A percentile compares a stretch with the other conserved stretches of the same genome.
Conservation (phyloP, 371 early-diverging fungal genomes). For the Lichtheimia ramosa region DNA sequence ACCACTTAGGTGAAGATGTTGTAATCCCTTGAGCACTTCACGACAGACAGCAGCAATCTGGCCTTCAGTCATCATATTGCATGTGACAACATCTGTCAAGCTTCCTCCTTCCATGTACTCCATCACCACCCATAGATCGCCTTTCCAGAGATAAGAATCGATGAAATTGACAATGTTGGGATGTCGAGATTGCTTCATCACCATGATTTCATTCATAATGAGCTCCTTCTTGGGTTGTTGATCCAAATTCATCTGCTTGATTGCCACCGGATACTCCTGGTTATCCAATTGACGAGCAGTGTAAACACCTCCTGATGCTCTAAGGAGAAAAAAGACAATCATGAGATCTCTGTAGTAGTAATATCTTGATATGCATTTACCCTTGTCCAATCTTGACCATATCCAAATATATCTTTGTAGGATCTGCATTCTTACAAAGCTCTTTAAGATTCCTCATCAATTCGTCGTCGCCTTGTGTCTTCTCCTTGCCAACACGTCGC, state of each 20-base stretch:
- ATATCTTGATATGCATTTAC: neutral
- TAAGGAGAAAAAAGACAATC: slow-evolving; percentile 3
- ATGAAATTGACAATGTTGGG: slow-evolving; percentile 89
- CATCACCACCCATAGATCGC: slow-evolving; percentile 85
- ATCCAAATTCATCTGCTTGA: slow-evolving; percentile 89
- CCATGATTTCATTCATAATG: slow-evolving; percentile 88
- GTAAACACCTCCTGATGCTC: slow-evolving; percentile 64
- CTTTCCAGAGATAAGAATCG: slow-evolving; percentile 75
- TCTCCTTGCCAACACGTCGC: slow-evolving; percentile 18
- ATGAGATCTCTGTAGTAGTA: slow-evolving; percentile 20
- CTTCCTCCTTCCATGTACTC: slow-evolving; percentile 94
- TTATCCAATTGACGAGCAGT: slow-evolving; percentile 72
- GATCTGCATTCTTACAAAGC: slow-evolving; percentile 91
- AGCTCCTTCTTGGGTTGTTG: slow-evolving; percentile 88
- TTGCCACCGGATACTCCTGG: slow-evolving; percentile 64
- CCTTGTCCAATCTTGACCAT: slow-evolving; percentile 27
- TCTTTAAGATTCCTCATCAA: slow-evolving; percentile 83
- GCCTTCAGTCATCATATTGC: slow-evolving; percentile 83
- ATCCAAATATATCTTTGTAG: slow-evolving; percentile 31
- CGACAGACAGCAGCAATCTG: slow-evolving; percentile 85
- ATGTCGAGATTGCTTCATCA: slow-evolving; percentile 77
- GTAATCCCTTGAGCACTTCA: slow-evolving; percentile 54
- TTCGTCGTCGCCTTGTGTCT: slow-evolving; percentile 49
- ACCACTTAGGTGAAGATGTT: slow-evolving; percentile 81
- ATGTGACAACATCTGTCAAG: slow-evolving; percentile 80